Percentiles rank a stretch among this genome's conserved stretches.
phyloP scores from a whole-genome alignment of 1,284 basidiomycete species.

The Polyporus tsugae region DNA sequence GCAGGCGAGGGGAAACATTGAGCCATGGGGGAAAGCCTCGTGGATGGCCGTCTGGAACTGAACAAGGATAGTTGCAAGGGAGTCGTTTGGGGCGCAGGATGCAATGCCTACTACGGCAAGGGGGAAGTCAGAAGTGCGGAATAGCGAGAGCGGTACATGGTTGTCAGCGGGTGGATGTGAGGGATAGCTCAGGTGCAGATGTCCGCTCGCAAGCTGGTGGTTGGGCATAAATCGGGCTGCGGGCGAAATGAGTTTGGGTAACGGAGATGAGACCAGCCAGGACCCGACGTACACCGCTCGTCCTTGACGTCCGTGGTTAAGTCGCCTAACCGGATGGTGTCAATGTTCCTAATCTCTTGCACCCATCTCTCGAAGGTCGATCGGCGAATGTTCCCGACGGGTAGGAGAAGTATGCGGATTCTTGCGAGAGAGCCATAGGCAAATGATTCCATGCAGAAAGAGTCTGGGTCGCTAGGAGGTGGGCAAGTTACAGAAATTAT shows the following conservation, averaged over 20 bases:
- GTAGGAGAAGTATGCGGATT: slow-evolving; percentile 78
- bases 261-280: slow-evolving; percentile 13
- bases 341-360: slow-evolving; percentile 73
- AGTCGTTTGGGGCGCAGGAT: slow-evolving; percentile 64
- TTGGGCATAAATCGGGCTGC: slow-evolving; percentile 84
- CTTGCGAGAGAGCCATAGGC: slow-evolving; percentile 83
- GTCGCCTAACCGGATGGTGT: slow-evolving; percentile 77
- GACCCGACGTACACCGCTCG: slow-evolving; percentile 67
- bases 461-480: neutral
- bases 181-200: slow-evolving; percentile 76
- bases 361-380: slow-evolving; percentile 74
- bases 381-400: slow-evolving; percentile 75
- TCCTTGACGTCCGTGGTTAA: slow-evolving; percentile 82
- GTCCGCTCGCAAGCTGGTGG: slow-evolving; percentile 71
- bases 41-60: slow-evolving; percentile 70
- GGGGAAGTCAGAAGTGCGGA: slow-evolving; percentile 82
- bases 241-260: slow-evolving; percentile 11
- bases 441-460: slow-evolving; percentile 65
- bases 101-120: slow-evolving; percentile 84
- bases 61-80: slow-evolving; percentile 66
- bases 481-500: neutral
- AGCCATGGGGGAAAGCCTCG: slow-evolving; percentile 69
- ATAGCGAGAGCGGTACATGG: slow-evolving; percentile 65
- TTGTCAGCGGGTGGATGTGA: slow-evolving; percentile 72
- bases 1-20: slow-evolving; percentile 78